phyloP scores from a whole-genome alignment of 345 rosid genomes.

The Eucalyptus pauciflora region DNA sequence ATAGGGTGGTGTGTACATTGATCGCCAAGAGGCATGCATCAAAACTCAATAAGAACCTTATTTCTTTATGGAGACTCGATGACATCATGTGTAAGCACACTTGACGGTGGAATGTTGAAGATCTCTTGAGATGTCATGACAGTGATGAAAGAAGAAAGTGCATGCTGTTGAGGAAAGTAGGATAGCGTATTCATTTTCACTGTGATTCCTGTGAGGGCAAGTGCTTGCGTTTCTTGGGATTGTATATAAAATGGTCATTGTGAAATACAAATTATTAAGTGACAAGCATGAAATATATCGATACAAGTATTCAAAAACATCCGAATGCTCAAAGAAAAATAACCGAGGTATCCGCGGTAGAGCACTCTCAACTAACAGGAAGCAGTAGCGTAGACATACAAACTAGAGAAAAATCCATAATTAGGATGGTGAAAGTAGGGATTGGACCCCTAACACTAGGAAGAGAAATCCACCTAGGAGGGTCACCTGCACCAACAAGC shows the following conservation, averaged over 20 bases:
- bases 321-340: neutral
- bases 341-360: neutral
- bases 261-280: no score
- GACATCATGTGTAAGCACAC: neutral
- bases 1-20: neutral
- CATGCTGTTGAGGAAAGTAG: neutral
- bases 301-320: neutral
- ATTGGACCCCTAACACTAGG: conserved; percentile 2
- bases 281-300: neutral
- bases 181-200: neutral
- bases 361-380: neutral
- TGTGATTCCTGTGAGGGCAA: neutral
- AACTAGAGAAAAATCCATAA: neutral
- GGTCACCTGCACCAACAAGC: neutral
- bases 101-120: neutral
- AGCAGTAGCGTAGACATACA: neutral
- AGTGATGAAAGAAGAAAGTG: neutral
- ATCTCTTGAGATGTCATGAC: neutral
- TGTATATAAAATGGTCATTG: neutral
- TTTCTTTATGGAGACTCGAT: no score
- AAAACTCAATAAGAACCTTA: neutral
- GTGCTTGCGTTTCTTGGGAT: neutral
- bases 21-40: neutral
- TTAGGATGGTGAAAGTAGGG: neutral
- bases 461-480: conserved; percentile 1